phyloP scores from a whole-genome alignment of 768 basidiomycete genomes.

The Pleurotus salmoneostramineus region DNA sequence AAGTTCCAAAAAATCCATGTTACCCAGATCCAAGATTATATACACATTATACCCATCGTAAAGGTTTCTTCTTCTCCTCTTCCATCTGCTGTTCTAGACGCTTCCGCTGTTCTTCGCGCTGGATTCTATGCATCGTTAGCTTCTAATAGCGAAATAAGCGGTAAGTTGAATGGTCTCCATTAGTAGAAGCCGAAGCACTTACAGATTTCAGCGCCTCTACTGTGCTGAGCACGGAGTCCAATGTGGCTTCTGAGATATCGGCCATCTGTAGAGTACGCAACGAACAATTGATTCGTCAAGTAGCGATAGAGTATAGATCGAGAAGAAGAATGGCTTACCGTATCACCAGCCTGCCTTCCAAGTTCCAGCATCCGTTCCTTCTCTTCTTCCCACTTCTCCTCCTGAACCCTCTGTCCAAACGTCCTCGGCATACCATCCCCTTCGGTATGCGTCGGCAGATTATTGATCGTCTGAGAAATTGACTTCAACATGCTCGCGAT shows the following conservation, averaged over 20 bases:
- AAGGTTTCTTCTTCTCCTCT: constrained; percentile 1
- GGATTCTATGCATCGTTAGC: constrained; percentile 8
- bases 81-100: constrained; percentile 1
- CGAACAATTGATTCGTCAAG: too few relatives aligned
- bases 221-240: constrained; percentile 10
- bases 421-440: constrained; percentile 6
- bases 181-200: neutral
- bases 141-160: neutral
- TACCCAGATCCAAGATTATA: too few relatives aligned
- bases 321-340: constrained; percentile 27
- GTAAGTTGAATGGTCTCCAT: neutral
- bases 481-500: constrained; percentile 13
- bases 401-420: constrained; percentile 16
- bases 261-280: constrained; percentile 1
- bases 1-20: too few relatives aligned
- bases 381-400: constrained; percentile 42
- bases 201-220: constrained; percentile 10
- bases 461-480: constrained; percentile 25
- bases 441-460: constrained; percentile 16
- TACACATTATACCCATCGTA: constrained; percentile 6
- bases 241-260: constrained; percentile 12
- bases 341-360: constrained; percentile 45
- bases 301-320: neutral
- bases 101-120: constrained; percentile 5
- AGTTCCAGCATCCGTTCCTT: constrained; percentile 41